Conservation (phyloP, 2,329 filamentous ascomycete species). For the Penicillium oxalicum region DNA sequence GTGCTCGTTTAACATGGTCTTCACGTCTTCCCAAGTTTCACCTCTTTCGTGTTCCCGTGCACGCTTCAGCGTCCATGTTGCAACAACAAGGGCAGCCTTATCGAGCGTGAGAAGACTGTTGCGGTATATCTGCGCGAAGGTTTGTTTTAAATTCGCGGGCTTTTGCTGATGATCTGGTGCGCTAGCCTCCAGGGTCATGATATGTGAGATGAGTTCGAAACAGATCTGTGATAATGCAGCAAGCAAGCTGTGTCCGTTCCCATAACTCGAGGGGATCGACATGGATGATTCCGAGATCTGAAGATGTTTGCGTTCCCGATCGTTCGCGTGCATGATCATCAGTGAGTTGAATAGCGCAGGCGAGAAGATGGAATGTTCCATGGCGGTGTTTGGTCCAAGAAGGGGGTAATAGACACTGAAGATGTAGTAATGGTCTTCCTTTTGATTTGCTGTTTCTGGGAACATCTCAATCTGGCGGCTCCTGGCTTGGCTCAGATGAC, state of each 20-base stretch:
- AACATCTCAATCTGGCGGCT: conserved; percentile 30
- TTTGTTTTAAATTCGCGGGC: conserved; percentile 37
- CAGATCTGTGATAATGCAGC: conserved; percentile 39
- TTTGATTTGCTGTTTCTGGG: conserved; percentile 24
- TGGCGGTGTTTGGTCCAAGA: conserved; percentile 24
- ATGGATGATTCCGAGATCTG: conserved; percentile 29
- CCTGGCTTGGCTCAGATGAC: conserved; percentile 34
- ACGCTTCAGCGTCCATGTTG: conserved; percentile 34
- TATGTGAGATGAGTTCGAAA: conserved; percentile 37
- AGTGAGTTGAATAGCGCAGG: conserved; percentile 39
- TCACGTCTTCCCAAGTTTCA: conserved; percentile 24
- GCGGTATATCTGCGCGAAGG: conserved; percentile 38
- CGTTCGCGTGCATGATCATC: conserved; percentile 38
- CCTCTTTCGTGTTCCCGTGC: conserved; percentile 26
- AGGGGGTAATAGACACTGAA: conserved; percentile 43
- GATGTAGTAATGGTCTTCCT: conserved; percentile 39
- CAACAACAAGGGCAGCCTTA: conserved; percentile 35
- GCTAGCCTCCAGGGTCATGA: conserved; percentile 29
- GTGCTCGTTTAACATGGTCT: conserved; percentile 25
- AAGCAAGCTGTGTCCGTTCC: conserved; percentile 34
- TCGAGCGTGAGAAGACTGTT: conserved; percentile 38
- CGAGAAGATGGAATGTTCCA: conserved; percentile 41
- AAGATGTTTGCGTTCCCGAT: conserved; percentile 34
- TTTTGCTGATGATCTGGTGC: conserved; percentile 20
- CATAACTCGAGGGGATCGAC: conserved; percentile 27